Conservation (phyloP, 169 alveolate species). For the Perkinsus olseni region DNA sequence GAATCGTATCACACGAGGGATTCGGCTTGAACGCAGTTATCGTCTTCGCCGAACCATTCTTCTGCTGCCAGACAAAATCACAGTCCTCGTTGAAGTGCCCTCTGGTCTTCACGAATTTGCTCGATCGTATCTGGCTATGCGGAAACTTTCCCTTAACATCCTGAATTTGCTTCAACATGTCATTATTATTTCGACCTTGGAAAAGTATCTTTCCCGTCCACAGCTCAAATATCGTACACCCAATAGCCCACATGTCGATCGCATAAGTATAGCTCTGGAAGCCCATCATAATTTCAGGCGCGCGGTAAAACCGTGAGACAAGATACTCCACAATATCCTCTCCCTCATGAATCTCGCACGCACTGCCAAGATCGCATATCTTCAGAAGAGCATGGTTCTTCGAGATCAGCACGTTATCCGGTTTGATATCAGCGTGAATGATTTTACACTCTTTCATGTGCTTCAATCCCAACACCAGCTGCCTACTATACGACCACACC, state of each 20-base stretch:
- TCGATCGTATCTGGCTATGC: slow-evolving; percentile 70
- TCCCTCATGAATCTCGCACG: slow-evolving; percentile 69
- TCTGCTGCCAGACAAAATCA: slow-evolving; percentile 51
- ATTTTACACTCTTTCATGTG: slow-evolving; percentile 57
- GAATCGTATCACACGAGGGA: not conserved
- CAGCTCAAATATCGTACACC: slow-evolving; percentile 88
- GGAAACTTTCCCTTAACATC: slow-evolving; percentile 86
- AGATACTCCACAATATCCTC: slow-evolving; percentile 79
- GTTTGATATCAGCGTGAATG: slow-evolving; percentile 83
- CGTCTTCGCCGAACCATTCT: slow-evolving; percentile 43
- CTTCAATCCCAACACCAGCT: slow-evolving; percentile 63
- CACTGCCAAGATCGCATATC: slow-evolving; percentile 94
- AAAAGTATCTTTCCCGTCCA: slow-evolving; percentile 92
- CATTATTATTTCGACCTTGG: slow-evolving; percentile 87
- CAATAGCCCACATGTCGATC: slow-evolving; percentile 94
- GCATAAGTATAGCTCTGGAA: slow-evolving; percentile 63
- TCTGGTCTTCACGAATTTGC: slow-evolving; percentile 51
- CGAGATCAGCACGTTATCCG: slow-evolving; percentile 87
- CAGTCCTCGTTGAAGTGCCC: slow-evolving; percentile 63
- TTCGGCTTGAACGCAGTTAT: not conserved
- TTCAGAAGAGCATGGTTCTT: slow-evolving; percentile 67
- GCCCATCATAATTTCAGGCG: slow-evolving; percentile 96
- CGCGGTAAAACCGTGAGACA: slow-evolving; percentile 91
- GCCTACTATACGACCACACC: slow-evolving; percentile 61
- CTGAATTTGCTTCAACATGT: slow-evolving; percentile 89